Base-by-base conservation (phyloP, 2,329 filamentous ascomycete genomes). In the Apiospora kogelbergensis region DNA sequence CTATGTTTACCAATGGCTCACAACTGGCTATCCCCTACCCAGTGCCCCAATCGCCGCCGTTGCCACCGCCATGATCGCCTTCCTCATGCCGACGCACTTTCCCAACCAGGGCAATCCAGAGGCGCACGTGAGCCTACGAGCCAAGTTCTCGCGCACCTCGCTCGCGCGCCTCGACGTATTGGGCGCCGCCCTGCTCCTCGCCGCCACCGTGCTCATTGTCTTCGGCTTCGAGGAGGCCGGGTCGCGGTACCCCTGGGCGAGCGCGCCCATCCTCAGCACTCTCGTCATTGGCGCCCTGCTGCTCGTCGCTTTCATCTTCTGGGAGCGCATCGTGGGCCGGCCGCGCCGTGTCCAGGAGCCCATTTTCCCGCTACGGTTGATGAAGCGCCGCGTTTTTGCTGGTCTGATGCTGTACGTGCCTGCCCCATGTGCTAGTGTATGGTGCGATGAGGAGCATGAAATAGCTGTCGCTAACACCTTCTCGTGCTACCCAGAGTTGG, bases 201-300 rank as follows among this genome's bases (percentile, higher is more conserved):
- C 78, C 0, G 79, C 79, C 3, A 83, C 83, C 0, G 78, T 83
- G 3, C 76, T 85, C 3, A 72, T 86, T n/a, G 80, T 85, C 20
- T 82, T 84, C 46, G 82, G 80, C 1, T 76, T 86, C 17, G 80
- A 86, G 63, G 78, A 84, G 70, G 83, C 76, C 6, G 83, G 84
- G 6, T 73, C 78, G 22, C 75, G 75, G 6, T 84, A 82, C 66
- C 72, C 80, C 3, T 86, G 84, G 84, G 74, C 70, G 9, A 82
- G 80, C 57, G 76, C 77, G 0, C 70, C 79, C 6, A 79, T 85
- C 5, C 76, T 84, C 5, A 71, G 74, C 11, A 77, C 75, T 2
- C 66, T 74, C 30, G 42, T 70, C 6, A 63, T 78, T 9, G 72
- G 73, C 1, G 74, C 71, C 0, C 26, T 74, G 5, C 63, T 75